phyloP scores from a whole-genome alignment of 2,329 filamentous ascomycete species.

The Blastomyces percursus region DNA sequence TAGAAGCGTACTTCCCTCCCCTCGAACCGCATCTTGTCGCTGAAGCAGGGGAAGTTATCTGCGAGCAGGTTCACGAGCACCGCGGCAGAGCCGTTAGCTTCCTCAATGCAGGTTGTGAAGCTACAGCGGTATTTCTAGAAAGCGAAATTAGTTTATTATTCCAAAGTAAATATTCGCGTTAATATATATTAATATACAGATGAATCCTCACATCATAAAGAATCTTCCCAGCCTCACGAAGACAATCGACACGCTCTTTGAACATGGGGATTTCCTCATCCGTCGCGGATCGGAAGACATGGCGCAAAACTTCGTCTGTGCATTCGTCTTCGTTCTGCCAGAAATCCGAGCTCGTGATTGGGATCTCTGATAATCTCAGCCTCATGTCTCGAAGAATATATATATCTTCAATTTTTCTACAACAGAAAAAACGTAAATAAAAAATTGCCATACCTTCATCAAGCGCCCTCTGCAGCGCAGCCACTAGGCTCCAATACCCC shows the following conservation, averaged over 20 bases:
- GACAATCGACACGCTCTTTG: slow-evolving; percentile 61
- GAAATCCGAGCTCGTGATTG: slow-evolving; percentile 78
- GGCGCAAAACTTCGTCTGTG: slow-evolving; percentile 58
- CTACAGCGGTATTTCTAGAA: slow-evolving; percentile 61
- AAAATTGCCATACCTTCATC: slow-evolving; percentile 56
- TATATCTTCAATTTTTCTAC: neutral
- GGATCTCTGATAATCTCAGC: slow-evolving; percentile 49
- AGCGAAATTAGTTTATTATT: neutral
- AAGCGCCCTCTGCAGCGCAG: slow-evolving; percentile 71
- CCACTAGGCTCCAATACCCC: slow-evolving; percentile 90
- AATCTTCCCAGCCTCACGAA: slow-evolving; percentile 72
- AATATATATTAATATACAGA: neutral
- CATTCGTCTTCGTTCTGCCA: slow-evolving; percentile 71
- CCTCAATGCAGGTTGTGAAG: slow-evolving; percentile 60
- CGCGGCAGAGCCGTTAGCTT: slow-evolving; percentile 68
- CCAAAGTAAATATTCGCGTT: neutral
- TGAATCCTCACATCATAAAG: slow-evolving; percentile 55
- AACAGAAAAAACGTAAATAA: neutral
- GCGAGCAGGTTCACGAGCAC: slow-evolving; percentile 76
- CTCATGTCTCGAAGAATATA: neutral
- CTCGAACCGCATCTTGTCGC: slow-evolving; percentile 67
- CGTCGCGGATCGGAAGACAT: slow-evolving; percentile 79
- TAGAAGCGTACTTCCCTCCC: slow-evolving; percentile 67
- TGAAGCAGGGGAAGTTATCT: slow-evolving; percentile 71
- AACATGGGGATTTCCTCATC: slow-evolving; percentile 80